Evolutionary conservation across 192 early-diverging fungal genomes (phyloP), one percentile per base, ranked within the genome.

Genomic region (Paraglomus occultum): DNA sequence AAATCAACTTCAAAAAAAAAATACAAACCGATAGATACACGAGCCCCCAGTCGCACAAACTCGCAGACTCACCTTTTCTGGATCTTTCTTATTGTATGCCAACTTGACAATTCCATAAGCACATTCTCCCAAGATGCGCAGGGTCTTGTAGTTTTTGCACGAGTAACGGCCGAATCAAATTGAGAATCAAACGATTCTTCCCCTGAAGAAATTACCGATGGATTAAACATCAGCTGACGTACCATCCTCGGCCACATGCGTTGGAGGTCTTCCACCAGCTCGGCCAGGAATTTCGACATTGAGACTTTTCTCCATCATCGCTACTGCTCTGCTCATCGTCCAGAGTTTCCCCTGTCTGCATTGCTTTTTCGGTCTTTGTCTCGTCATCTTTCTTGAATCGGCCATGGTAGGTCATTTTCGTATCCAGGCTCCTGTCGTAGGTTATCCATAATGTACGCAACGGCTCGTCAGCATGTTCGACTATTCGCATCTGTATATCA

Each of bases 41-140:
- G 40, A 66, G 23, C 18, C 15, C 23, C 5, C 9, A 20, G 64
- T 9, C 67, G 60, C 20, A 51, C 31, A n/a, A n/a, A 31, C 31
- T 31, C 31, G 31, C 55, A 40, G 66, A 31, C 44, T 57, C 71
- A 88, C 85, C 60, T 77, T 59, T 51, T 73, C 66, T 9, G 67
- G 71, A 70, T 90, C 86, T 12, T 64, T 64, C 47, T 79, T 83
- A 43, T 82, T 74, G 11, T 72, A 71, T 23, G 82, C 89, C 10
- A 85, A 73, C 57, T 85, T 82, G 40, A 93, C 92, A 55, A 88
- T 74, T 7, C 88, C 90, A 65, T 89, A 91, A 17, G 89, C 87
- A 23, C 91, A 91, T 67, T 82, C 75, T 15, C 91, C 91, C n/a
- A 93, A 70, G 2, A 73, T 73, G 47, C 82, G 77, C 0, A 89